These are phyloP conservation scores for Didymellaceae sp. DNA, from an alignment of 2,329 filamentous ascomycete genomes.

Conservation along the genomic window DNA sequence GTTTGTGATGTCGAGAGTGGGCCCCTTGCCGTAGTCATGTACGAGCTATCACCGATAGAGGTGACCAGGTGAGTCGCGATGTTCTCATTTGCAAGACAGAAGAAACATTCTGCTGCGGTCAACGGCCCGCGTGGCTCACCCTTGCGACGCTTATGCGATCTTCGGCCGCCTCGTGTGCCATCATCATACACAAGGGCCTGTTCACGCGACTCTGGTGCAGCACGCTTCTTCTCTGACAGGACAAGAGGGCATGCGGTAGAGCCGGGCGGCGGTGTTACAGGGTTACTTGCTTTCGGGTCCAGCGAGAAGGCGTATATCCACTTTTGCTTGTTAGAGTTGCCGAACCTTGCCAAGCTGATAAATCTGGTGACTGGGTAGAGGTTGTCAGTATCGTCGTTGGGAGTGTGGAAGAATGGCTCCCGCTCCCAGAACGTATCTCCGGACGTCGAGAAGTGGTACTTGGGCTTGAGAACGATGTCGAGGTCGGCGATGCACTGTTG, in stretches of 20 bases:
- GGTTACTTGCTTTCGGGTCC: conserved; percentile 66
- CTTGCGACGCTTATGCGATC: conserved; percentile 49
- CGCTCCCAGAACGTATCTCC: conserved; percentile 81
- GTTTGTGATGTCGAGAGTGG: conserved; percentile 76
- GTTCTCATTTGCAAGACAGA: conserved; percentile 88
- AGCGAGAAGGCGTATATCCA: conserved; percentile 75
- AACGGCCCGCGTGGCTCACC: conserved; percentile 45
- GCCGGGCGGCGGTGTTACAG: conserved; percentile 69
- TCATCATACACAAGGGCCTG: conserved; percentile 48
- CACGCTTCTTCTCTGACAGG: conserved; percentile 64
- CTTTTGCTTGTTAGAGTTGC: conserved; percentile 78
- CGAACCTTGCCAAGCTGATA: conserved; percentile 82
- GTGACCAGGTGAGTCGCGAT: conserved; percentile 87
- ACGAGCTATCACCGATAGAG: conserved; percentile 85
- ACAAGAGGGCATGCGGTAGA: conserved; percentile 78
- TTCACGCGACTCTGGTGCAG: conserved; percentile 46
- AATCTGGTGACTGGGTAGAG: conserved; percentile 78
- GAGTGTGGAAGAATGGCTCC: conserved; percentile 83
- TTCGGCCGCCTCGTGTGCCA: conserved; percentile 44
- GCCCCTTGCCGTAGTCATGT: conserved; percentile 90
- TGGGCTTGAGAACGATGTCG: conserved; percentile 79
- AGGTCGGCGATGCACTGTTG: conserved; percentile 79
- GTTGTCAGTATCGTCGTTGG: conserved; percentile 57
- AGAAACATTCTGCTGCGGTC: conserved; percentile 82
- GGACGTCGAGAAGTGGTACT: conserved; percentile 84